A percentile compares a stretch with the other conserved stretches of the same genome.
phyloP scores from a whole-genome alignment of 1,139 yeast species.

The Nakaseomyces nivariensis region DNA sequence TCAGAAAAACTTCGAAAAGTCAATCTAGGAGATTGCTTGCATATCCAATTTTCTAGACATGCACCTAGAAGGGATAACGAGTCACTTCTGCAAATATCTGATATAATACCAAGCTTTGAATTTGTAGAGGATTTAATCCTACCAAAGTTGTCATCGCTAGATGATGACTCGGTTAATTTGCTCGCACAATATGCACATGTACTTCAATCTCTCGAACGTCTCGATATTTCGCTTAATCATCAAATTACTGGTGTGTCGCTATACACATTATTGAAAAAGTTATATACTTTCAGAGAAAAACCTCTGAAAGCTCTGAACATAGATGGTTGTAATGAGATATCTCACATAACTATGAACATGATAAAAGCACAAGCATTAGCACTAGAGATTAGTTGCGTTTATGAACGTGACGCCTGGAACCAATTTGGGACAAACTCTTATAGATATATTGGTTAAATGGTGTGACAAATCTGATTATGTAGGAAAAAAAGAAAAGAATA shows the following conservation, averaged over 20 bases:
- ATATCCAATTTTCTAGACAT: constrained; percentile 14
- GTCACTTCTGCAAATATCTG: constrained; percentile 6
- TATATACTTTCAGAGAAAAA: constrained; percentile 11
- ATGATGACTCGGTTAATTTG: constrained; percentile 14
- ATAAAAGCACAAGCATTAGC: constrained; percentile 17
- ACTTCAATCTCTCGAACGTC: constrained; percentile 12
- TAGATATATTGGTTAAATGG: constrained; percentile 7
- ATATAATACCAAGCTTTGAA: constrained; percentile 11
- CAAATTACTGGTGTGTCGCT: constrained; percentile 26
- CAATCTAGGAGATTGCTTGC: constrained; percentile 26
- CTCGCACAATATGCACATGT: constrained; percentile 11
- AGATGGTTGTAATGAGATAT: constrained; percentile 23
- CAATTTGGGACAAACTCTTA: constrained; percentile 25
- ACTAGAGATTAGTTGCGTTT: constrained; percentile 18
- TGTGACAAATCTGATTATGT: neutral
- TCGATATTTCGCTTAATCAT: constrained; percentile 26
- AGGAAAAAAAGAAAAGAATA: too few species aligned
- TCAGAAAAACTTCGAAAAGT: constrained; percentile 10
- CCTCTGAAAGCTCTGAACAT: constrained; percentile 18
- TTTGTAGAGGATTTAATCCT: constrained; percentile 18
- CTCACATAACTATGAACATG: constrained; percentile 23
- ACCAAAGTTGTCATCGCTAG: constrained; percentile 21
- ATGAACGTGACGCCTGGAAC: constrained; percentile 24
- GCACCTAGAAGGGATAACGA: constrained; percentile 1
- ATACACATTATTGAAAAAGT: constrained; percentile 18